phyloP scores from a whole-genome alignment of 2,329 filamentous ascomycete genomes.

The Pestalotiopsis sp. region DNA sequence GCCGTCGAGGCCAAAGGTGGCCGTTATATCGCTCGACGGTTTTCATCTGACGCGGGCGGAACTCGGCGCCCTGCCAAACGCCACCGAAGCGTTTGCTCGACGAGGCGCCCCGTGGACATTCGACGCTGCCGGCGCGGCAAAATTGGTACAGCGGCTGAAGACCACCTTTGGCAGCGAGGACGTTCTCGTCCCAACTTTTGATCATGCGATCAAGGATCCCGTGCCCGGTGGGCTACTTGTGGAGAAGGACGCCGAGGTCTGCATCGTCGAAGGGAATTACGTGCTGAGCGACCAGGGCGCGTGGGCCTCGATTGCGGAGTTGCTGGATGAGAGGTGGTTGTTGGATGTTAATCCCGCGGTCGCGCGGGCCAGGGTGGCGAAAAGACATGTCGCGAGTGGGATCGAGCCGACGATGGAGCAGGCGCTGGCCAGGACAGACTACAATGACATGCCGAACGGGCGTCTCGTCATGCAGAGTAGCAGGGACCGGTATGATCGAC shows the following conservation, averaged over 20 bases:
- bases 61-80: constrained; percentile 32
- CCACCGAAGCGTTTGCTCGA: constrained; percentile 31
- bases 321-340: constrained; percentile 45
- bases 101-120: constrained; percentile 39
- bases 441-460: constrained; percentile 41
- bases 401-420: constrained; percentile 41
- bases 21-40: constrained; percentile 32
- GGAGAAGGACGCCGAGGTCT: constrained; percentile 16
- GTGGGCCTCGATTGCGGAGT: constrained; percentile 34
- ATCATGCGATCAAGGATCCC: constrained; percentile 28
- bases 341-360: constrained; percentile 40
- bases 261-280: constrained; percentile 29
- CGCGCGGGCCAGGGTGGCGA: constrained; percentile 39
- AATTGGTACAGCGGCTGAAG: constrained; percentile 22
- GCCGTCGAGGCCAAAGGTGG: constrained; percentile 13
- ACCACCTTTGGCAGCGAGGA: not conserved
- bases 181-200: constrained; percentile 25
- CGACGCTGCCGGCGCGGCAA: constrained; percentile 26
- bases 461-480: constrained; percentile 5
- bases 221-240: constrained; percentile 21
- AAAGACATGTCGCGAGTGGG: constrained; percentile 40
- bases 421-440: constrained; percentile 37
- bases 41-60: constrained; percentile 31
- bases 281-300: constrained; percentile 32
- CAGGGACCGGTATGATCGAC: not conserved